Evolutionary conservation across 805 yeast genomes (phyloP), one percentile per base, ranked within the genome.

Genomic region (Cyberlindnera misumaiensis): DNA sequence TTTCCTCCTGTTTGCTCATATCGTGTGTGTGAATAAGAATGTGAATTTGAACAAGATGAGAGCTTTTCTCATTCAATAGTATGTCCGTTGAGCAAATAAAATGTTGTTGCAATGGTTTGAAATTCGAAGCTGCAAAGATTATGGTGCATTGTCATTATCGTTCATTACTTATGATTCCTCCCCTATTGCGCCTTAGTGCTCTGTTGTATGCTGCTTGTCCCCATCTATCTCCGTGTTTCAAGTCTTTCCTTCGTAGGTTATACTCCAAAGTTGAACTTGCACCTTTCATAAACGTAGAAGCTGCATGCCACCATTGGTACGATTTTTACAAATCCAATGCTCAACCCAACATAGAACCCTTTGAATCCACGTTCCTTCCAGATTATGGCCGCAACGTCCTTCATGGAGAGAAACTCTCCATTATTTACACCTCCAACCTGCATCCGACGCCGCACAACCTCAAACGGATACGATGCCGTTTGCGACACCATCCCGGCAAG

Each of bases 231-330:
- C 24, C n/a, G 8, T 20, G 8, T 5, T 20, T 20, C 8, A 20
- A 20, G 24, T 20, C 24, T 20, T 20, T 20, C 24, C 24, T 8
- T 20, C 24, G 8, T 20, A 20, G 8, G 10, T 20, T 18, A 42
- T 11, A 42, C 31, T 3, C 85, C 83, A 38, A 93, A 61, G 38
- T 68, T 59, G 49, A 65, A 65, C 64, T 93, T 93, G 63, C 80
- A 70, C 42, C 96, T 70, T 62, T 90, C 98, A 62, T 93, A 93
- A 28, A 90, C 96, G 57, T 77, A 89, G 60, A 90, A 90, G 12
- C 96, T 82, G 60, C 97, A 89, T 28, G 97, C 95, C 53, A 81
- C 90, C 98, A 93, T 93, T 8, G 98, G 98, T 14, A 85, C 77
- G 27, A 93, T 95, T 61, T 93, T 93, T 51, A 93, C 74, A 60